These are phyloP conservation scores for Dentipellis sp. DNA, from an alignment of 768 basidiomycete species.

Conservation along the genomic window DNA sequence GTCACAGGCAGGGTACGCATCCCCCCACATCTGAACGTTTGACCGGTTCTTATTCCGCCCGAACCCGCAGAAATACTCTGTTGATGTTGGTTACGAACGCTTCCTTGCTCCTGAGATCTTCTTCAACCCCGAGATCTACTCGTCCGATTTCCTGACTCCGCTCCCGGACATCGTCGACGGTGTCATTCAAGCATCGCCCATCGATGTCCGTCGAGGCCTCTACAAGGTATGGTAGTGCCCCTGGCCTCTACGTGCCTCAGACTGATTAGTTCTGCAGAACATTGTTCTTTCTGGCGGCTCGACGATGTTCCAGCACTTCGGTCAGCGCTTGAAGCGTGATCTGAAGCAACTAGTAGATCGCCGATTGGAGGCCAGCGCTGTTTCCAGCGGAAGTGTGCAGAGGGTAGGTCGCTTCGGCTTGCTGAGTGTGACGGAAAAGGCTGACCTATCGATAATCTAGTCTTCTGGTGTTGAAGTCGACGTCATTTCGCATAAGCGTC, in stretches of 20 bases:
- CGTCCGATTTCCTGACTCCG: constrained; percentile 94
- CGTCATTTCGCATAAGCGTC: constrained; percentile 96
- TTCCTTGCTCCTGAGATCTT: constrained; percentile 99
- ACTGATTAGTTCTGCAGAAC: constrained; percentile 42
- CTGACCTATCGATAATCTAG: constrained; percentile 27
- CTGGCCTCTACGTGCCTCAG: not conserved
- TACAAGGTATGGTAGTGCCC: constrained; percentile 64
- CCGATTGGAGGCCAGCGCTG: constrained; percentile 68
- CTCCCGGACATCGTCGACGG: constrained; percentile 93
- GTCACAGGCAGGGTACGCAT: constrained; percentile 79
- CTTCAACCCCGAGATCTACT: constrained; percentile 99
- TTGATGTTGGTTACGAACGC: constrained; percentile 97
- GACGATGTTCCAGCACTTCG: constrained; percentile 99
- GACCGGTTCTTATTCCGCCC: constrained; percentile 3
- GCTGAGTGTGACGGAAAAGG: not conserved
- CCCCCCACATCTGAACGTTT: not conserved
- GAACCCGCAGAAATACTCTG: constrained; percentile 69
- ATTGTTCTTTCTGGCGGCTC: constrained; percentile 96
- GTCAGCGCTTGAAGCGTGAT: constrained; percentile 92
- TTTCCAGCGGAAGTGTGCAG: constrained; percentile 63
- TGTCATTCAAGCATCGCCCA: constrained; percentile 92
- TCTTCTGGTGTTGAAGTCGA: constrained; percentile 97
- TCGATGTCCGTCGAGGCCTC: constrained; percentile 91
- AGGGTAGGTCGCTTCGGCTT: constrained; percentile 40
- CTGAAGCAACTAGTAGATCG: constrained; percentile 91